Conservation (phyloP, 1,139 yeast genomes). For the Sugiyamaella grinbergsii region DNA sequence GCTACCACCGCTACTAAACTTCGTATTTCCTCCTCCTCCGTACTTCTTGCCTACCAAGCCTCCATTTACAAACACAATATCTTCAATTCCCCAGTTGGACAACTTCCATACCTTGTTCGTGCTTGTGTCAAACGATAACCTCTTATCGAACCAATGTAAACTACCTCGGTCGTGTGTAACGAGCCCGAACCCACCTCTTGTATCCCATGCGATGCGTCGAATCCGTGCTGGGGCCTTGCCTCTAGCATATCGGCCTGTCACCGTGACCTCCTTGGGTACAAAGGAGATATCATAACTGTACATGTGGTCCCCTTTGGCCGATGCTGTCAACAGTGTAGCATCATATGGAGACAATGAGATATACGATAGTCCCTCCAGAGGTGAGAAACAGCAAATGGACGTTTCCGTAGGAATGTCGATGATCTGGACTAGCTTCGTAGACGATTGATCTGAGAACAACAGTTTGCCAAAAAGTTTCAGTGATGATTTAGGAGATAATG, state of each 20-base stretch:
- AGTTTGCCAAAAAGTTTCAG: conserved; percentile 15
- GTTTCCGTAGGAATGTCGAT: conserved; percentile 52
- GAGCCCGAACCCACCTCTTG: conserved; percentile 53
- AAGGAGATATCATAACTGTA: conserved; percentile 66
- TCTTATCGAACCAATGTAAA: conserved; percentile 58
- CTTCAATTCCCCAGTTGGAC: conserved; percentile 35
- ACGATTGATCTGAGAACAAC: conserved; percentile 13
- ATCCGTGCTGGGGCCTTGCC: conserved; percentile 66
- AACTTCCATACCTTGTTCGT: conserved; percentile 36
- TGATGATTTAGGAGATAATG: background rate
- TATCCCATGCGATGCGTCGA: conserved; percentile 57
- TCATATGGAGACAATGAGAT: conserved; percentile 67
- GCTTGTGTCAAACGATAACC: conserved; percentile 34
- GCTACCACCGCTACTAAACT: background rate
- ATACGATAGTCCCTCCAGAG: conserved; percentile 64
- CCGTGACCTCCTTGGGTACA: conserved; percentile 53
- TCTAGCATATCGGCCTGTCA: conserved; percentile 61
- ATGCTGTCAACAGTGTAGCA: conserved; percentile 58
- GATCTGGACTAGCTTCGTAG: conserved; percentile 37
- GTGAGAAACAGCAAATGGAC: conserved; percentile 55
- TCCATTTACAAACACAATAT: conserved; percentile 25
- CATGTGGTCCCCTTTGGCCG: conserved; percentile 61
- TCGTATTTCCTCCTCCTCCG: background rate
- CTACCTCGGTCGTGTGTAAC: conserved; percentile 61
- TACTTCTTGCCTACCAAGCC: conserved; percentile 13